Conservation (phyloP, 306 rosid genomes). For the Rosa chinensis region DNA sequence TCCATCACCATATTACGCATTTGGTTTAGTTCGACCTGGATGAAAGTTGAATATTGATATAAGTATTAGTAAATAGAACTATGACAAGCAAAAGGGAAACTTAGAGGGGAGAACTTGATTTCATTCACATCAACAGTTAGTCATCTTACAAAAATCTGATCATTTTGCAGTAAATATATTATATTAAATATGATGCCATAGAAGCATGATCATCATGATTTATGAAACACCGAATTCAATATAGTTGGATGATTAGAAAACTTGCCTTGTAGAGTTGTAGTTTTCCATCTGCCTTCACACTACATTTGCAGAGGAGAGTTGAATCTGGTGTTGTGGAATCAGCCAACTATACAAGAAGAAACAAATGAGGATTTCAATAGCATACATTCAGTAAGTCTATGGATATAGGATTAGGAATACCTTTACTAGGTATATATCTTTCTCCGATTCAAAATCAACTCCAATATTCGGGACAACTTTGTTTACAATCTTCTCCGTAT, state of each 20-base stretch:
- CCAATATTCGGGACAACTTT: conserved; percentile 30
- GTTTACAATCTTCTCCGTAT: conserved; percentile 30
- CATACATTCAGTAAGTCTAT: background rate
- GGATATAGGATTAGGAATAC: conserved; percentile 22
- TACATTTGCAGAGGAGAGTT: conserved; percentile 41
- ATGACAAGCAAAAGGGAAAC: background rate
- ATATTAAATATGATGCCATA: background rate
- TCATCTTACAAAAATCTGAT: background rate
- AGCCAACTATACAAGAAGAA: conserved; percentile 26
- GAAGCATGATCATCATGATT: background rate
- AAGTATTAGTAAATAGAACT: background rate
- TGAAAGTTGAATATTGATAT: background rate
- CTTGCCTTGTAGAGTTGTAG: conserved; percentile 45
- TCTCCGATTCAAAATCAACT: conserved; percentile 38
- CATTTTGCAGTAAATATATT: background rate
- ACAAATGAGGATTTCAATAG: conserved; percentile 5
- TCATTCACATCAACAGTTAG: background rate
- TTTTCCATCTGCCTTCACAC: conserved; percentile 29
- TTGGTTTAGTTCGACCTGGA: conserved; percentile 39
- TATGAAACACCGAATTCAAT: background rate
- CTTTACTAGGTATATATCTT: conserved; percentile 42
- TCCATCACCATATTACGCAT: conserved; percentile 45
- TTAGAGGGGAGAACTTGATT: background rate
- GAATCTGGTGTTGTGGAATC: conserved; percentile 33
- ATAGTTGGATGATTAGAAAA: conserved; percentile 6